A percentile compares a stretch with the other conserved stretches of the same genome.
Evolutionary conservation across 2,329 filamentous ascomycete species (phyloP).

Genomic region (Pseudopyricularia javanii): DNA sequence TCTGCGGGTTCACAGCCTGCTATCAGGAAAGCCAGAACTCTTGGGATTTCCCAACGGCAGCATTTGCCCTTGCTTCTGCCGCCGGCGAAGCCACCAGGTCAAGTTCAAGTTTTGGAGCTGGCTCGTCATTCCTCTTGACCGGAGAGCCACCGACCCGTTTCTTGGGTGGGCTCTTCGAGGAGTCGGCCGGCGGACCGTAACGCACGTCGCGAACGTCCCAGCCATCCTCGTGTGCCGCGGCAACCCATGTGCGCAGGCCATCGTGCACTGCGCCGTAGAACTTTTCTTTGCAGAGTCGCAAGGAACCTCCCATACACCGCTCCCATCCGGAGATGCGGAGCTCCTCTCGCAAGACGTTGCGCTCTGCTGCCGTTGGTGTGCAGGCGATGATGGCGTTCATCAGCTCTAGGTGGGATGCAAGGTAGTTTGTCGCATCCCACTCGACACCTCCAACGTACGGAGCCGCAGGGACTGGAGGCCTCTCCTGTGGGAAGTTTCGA

Average conservation of each 20-base stretch:
- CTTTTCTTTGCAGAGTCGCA: constrained; percentile 93
- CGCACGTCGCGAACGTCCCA: constrained; percentile 78
- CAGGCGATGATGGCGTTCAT: constrained; percentile 83
- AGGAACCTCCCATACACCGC: constrained; percentile 70
- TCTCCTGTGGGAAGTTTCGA: constrained; percentile 70
- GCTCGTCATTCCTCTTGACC: constrained; percentile 33
- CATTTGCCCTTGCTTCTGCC: not conserved
- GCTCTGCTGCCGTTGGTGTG: constrained; percentile 53
- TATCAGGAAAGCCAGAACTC: constrained; percentile 3
- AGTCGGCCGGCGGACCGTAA: constrained; percentile 47
- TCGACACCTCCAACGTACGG: constrained; percentile 96
- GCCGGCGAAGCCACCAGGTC: constrained; percentile 25
- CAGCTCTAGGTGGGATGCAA: constrained; percentile 84
- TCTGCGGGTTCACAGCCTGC: not conserved
- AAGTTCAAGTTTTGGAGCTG: constrained; percentile 49
- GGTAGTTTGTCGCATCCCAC: constrained; percentile 96
- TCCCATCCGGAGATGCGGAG: constrained; percentile 82
- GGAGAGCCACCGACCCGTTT: constrained; percentile 12
- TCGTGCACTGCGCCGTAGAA: constrained; percentile 91
- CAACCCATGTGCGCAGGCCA: constrained; percentile 79
- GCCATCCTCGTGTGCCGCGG: constrained; percentile 72
- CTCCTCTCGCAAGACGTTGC: constrained; percentile 67
- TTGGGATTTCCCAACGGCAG: not conserved
- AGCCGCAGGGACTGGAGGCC: constrained; percentile 82
- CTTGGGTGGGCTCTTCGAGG: constrained; percentile 21